Conservation (phyloP, 1,284 basidiomycete species). For the Ganoderma multipileum region DNA sequence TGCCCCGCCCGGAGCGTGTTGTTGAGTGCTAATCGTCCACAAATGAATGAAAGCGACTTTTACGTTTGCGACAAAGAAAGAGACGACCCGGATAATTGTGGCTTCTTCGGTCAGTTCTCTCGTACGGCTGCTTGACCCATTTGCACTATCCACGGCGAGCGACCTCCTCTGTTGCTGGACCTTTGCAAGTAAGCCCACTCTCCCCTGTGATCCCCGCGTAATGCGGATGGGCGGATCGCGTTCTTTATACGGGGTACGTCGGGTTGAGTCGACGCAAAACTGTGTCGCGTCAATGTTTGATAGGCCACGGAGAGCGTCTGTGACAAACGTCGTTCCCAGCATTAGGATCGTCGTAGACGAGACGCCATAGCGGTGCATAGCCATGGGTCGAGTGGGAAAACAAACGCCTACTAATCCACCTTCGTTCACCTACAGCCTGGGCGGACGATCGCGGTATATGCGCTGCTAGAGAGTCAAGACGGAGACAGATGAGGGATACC, state of each 20-base stretch:
- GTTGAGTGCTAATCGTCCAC: not conserved
- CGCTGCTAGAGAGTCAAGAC: slow-evolving; percentile 15
- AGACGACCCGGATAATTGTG: slow-evolving; percentile 37
- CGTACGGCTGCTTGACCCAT: not conserved
- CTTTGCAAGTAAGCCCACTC: no score
- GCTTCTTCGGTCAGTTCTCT: slow-evolving; percentile 45
- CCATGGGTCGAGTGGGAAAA: not conserved
- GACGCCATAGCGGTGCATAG: not conserved
- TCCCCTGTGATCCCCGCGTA: no score
- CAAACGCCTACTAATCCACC: not conserved
- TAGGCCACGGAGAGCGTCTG: no score
- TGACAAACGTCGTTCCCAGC: no score
- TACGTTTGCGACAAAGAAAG: slow-evolving; percentile 37
- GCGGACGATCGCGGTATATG: slow-evolving; percentile 36
- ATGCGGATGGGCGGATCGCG: no score
- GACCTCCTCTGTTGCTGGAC: not conserved
- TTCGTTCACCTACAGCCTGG: slow-evolving; percentile 42
- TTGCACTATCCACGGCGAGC: not conserved
- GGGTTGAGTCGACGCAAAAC: no score
- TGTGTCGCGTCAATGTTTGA: no score
- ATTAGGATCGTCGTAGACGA: not conserved
- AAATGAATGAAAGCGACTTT: slow-evolving; percentile 38
- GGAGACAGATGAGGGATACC: not conserved
- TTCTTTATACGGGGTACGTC: no score
- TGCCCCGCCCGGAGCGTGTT: not conserved